These are phyloP conservation scores for Cymbopogon citratus DNA, from an alignment of 176 grass and related monocot genomes.

Conservation along the genomic window DNA sequence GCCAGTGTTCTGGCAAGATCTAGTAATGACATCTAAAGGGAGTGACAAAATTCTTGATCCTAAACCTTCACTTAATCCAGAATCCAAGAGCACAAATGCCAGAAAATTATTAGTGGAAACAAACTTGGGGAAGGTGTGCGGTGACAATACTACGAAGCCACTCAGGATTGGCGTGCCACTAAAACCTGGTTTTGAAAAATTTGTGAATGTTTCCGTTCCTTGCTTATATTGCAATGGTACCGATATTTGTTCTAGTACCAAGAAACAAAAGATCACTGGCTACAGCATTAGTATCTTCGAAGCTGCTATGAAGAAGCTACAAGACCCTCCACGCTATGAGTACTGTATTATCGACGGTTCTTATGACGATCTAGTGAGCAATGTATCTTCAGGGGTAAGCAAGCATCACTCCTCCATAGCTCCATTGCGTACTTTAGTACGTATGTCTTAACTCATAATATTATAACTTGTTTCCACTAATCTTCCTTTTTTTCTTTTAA, in stretches of 20 bases:
- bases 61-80: background rate
- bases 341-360: slow-evolving; percentile 35
- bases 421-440: too few relatives aligned
- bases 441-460: too few relatives aligned
- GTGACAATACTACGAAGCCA: background rate
- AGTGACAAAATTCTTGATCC: background rate
- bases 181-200: background rate
- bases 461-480: background rate
- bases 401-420: background rate
- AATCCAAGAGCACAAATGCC: background rate
- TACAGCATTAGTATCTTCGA: slow-evolving; percentile 65
- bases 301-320: slow-evolving; percentile 28
- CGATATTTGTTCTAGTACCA: background rate
- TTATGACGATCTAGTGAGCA: slow-evolving; percentile 46
- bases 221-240: background rate
- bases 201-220: background rate
- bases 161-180: background rate
- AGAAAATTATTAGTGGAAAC: background rate
- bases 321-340: slow-evolving; percentile 27
- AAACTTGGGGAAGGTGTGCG: background rate
- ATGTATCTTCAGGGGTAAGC: slow-evolving; percentile 21
- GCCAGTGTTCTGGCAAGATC: background rate
- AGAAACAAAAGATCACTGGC: slow-evolving; percentile 11
- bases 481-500: background rate
- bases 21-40: background rate